Percentiles rank a stretch among this genome's conserved stretches.
These are phyloP conservation scores for Sanguinoderma infundibulare DNA, from an alignment of 1,284 basidiomycete genomes.

Conservation along the genomic window DNA sequence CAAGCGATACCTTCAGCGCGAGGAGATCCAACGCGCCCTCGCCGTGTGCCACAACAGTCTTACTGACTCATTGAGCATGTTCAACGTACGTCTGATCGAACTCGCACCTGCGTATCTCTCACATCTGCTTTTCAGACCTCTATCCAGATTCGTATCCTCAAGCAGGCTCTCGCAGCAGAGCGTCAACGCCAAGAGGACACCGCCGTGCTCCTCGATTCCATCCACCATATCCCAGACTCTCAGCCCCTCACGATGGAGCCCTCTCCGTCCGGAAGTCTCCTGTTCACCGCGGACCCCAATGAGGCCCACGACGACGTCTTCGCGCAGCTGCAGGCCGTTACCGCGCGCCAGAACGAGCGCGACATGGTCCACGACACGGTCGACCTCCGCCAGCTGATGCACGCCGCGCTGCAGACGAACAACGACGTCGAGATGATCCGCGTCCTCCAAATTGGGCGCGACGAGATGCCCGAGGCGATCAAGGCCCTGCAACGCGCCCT, in stretches of 20 bases:
- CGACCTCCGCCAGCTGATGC: conserved; percentile 63
- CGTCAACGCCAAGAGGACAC: conserved; percentile 36
- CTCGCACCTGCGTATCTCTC: background rate
- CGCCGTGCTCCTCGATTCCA: conserved; percentile 31
- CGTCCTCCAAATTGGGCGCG: conserved; percentile 63
- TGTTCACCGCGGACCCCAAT: conserved; percentile 19
- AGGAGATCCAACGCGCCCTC: conserved; percentile 67
- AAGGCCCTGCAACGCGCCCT: conserved; percentile 76
- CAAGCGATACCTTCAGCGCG: conserved; percentile 78
- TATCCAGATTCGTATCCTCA: conserved; percentile 66
- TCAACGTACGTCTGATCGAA: conserved; percentile 12
- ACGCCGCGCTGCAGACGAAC: conserved; percentile 55
- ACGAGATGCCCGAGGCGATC: conserved; percentile 80
- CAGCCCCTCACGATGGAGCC: conserved; percentile 5
- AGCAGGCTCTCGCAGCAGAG: conserved; percentile 51
- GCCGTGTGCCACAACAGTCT: conserved; percentile 51
- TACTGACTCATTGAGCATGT: conserved; percentile 27
- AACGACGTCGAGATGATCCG: conserved; percentile 69
- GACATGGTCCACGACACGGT: conserved; percentile 60
- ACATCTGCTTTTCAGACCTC: conserved; percentile 36
- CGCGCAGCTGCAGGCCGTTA: conserved; percentile 28
- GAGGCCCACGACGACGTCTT: conserved; percentile 18
- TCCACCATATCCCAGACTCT: conserved; percentile 2
- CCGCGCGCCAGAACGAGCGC: conserved; percentile 51
- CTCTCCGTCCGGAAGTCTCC: background rate